phyloP scores from a whole-genome alignment of 495 filamentous ascomycete species.

The Penicillium flavigenum region DNA sequence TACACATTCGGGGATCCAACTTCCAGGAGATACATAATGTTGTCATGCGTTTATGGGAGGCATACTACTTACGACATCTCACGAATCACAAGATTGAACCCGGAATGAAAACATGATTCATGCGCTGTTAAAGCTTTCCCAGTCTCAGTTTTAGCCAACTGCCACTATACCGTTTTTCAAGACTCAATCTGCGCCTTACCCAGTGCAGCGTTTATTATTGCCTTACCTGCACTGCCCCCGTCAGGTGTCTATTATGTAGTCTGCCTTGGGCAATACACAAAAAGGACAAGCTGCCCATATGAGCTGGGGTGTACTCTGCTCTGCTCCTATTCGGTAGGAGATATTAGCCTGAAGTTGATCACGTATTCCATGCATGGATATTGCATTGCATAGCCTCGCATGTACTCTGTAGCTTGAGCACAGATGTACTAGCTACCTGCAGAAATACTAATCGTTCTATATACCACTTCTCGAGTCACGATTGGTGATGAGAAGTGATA shows the following conservation, averaged over 20 bases:
- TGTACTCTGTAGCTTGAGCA: neutral
- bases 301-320: neutral
- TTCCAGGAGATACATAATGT: neutral
- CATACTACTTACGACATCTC: neutral
- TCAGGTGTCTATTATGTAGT: neutral
- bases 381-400: constrained; percentile 1
- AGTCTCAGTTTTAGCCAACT: neutral
- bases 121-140: neutral
- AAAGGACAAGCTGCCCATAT: neutral
- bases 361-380: neutral
- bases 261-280: neutral
- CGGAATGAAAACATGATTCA: neutral
- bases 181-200: neutral
- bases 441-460: neutral
- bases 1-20: neutral
- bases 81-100: neutral
- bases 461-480: neutral
- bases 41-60: neutral
- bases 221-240: neutral
- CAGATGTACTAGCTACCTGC: neutral
- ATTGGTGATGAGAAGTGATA: neutral
- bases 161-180: no score
- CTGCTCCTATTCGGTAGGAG: neutral
- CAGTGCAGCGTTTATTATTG: neutral
- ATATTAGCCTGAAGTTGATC: neutral